Evolutionary conservation across 2,329 filamentous ascomycete species (phyloP).

Genomic region (Aschersonia sp.): DNA sequence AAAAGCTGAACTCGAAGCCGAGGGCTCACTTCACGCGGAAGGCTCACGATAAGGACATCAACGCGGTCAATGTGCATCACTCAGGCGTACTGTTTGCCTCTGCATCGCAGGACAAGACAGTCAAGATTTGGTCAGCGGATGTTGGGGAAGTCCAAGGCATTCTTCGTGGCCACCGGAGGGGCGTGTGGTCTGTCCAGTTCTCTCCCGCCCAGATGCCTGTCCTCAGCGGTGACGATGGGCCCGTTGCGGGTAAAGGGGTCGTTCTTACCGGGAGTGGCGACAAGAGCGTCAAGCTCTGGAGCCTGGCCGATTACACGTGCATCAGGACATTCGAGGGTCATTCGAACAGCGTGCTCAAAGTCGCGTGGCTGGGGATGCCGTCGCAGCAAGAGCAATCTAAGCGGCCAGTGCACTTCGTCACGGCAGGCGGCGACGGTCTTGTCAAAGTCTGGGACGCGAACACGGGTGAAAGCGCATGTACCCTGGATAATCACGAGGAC

Average conservation of each 20-base stretch:
- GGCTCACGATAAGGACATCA: conserved; percentile 98
- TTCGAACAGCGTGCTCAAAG: conserved; percentile 87
- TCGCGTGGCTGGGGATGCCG: conserved; percentile 62
- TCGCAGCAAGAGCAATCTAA: conserved; percentile 35
- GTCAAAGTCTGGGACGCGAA: conserved; percentile 94
- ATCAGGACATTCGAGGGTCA: conserved; percentile 91
- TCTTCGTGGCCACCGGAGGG: conserved; percentile 79
- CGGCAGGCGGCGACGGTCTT: conserved; percentile 82
- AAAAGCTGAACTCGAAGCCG: conserved; percentile 28
- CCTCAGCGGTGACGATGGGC: conserved; percentile 56
- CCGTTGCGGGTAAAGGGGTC: conserved; percentile 64
- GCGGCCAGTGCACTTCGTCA: conserved; percentile 58
- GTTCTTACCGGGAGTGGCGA: conserved; percentile 87
- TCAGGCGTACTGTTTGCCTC: conserved; percentile 76
- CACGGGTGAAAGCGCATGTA: conserved; percentile 71
- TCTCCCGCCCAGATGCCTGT: conserved; percentile 64
- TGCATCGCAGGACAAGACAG: conserved; percentile 88
- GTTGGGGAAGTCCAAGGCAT: conserved; percentile 87
- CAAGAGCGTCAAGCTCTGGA: conserved; percentile 95
- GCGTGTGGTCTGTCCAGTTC: conserved; percentile 92
- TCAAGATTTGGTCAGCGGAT: conserved; percentile 90
- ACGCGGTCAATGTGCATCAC: conserved; percentile 72
- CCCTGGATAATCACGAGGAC: conserved; percentile 93
- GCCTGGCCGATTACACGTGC: conserved; percentile 78
- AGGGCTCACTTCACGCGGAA: conserved; percentile 76